phyloP scores from a whole-genome alignment of 1,139 yeast species.

The Magnusiomyces tetraspermus region DNA sequence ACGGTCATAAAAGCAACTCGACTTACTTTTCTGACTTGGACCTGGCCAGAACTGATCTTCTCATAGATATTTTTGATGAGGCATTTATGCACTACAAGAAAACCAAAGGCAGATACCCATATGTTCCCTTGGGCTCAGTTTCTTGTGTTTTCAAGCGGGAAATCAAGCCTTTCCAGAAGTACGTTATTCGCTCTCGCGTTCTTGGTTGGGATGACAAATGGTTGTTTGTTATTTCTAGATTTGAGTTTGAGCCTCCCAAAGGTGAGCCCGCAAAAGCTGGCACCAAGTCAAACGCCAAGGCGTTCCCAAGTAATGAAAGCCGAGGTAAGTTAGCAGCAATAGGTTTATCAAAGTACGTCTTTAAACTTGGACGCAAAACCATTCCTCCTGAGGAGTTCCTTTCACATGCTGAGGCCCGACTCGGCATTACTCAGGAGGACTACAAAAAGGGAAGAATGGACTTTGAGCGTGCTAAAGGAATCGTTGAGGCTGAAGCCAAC shows the following conservation, averaged over 20 bases:
- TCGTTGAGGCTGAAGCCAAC: slow-evolving; percentile 30
- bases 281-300: not conserved
- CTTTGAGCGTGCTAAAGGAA: slow-evolving; percentile 31
- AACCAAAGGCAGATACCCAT: slow-evolving; percentile 48
- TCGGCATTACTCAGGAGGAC: slow-evolving; percentile 47
- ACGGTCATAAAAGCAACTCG: slow-evolving; percentile 77
- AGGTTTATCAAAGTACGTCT: slow-evolving; percentile 69
- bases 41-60: slow-evolving; percentile 58
- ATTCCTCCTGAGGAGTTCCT: slow-evolving; percentile 55
- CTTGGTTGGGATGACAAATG: slow-evolving; percentile 85
- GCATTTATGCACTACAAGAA: slow-evolving; percentile 28
- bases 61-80: slow-evolving; percentile 42
- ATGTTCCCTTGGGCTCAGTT: slow-evolving; percentile 70
- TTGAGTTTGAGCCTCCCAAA: slow-evolving; percentile 32
- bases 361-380: slow-evolving; percentile 65
- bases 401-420: slow-evolving; percentile 31
- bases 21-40: slow-evolving; percentile 83
- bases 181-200: slow-evolving; percentile 48
- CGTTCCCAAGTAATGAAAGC: slow-evolving; percentile 23
- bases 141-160: slow-evolving; percentile 62
- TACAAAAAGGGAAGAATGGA: slow-evolving; percentile 37
- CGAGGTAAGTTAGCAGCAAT: slow-evolving; percentile 43
- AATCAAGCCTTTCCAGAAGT: slow-evolving; percentile 55
- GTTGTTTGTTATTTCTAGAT: slow-evolving; percentile 63
- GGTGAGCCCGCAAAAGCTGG: not conserved